Evolutionary conservation across 2,329 filamentous ascomycete genomes (phyloP).

Genomic region (Pseudogymnoascus sp.): DNA sequence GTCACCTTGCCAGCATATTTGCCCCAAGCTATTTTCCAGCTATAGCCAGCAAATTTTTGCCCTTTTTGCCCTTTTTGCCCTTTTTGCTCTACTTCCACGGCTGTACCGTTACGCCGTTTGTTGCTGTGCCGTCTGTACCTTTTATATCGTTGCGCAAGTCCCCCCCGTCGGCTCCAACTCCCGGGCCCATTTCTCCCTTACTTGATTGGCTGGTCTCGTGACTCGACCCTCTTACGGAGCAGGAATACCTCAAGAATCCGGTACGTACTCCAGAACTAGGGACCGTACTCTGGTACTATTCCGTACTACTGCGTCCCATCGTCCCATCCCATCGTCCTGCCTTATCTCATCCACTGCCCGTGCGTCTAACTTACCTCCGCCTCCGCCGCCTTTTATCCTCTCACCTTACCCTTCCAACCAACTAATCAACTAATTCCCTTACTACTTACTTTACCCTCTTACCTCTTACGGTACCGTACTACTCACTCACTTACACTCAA

Average conservation of each 20-base stretch:
- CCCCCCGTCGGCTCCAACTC: background rate
- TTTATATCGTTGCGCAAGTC: constrained; percentile 1
- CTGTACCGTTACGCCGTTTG: too few species aligned
- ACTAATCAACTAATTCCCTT: background rate
- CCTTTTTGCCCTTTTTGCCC: too few species aligned
- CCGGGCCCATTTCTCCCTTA: background rate
- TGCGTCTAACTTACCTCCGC: background rate
- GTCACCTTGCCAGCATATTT: background rate
- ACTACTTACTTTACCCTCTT: background rate
- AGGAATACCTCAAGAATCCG: background rate
- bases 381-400: background rate
- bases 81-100: too few species aligned
- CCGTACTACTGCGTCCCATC: background rate
- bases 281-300: background rate
- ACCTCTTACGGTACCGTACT: background rate
- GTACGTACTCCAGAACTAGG: background rate
- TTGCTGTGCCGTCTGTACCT: background rate
- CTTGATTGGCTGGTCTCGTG: constrained; percentile 2
- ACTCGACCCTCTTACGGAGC: background rate
- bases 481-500: background rate
- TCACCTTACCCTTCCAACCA: background rate
- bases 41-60: too few species aligned
- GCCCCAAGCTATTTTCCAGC: background rate
- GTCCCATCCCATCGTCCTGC: background rate
- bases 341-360: background rate